These are phyloP conservation scores for Alternaria triticimaculans DNA, from an alignment of 2,329 filamentous ascomycete species.

Conservation along the genomic window DNA sequence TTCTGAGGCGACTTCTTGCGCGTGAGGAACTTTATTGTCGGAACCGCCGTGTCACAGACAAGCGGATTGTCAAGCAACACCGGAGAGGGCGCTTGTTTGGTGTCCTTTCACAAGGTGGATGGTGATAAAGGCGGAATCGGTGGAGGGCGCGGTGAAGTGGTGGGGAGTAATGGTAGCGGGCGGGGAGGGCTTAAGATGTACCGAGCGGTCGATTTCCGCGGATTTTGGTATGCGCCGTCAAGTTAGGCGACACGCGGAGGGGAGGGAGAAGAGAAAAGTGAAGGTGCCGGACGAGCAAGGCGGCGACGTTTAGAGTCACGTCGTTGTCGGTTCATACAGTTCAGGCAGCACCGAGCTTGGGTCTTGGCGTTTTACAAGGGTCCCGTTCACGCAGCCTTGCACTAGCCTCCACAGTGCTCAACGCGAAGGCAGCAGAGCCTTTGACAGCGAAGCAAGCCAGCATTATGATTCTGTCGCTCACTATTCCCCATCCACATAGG, in stretches of 20 bases:
- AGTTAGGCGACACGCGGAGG: not conserved
- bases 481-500: too few species aligned
- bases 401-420: conserved; percentile 13
- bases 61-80: not conserved
- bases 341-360: conserved; percentile 41
- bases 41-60: conserved; percentile 12
- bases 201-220: conserved; percentile 1
- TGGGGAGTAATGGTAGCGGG: conserved; percentile 7
- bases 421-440: not conserved
- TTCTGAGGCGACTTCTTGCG: conserved; percentile 44
- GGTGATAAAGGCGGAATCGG: not conserved
- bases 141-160: conserved; percentile 11
- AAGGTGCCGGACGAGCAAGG: conserved; percentile 22
- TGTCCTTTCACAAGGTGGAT: not conserved
- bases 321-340: conserved; percentile 22
- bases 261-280: conserved; percentile 16
- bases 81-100: not conserved
- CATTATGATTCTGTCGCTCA: not conserved
- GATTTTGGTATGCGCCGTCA: not conserved
- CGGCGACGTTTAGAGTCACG: conserved; percentile 34
- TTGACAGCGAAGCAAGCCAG: not conserved
- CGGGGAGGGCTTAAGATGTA: conserved; percentile 6
- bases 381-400: conserved; percentile 16
- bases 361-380: conserved; percentile 25
- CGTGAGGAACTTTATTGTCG: conserved; percentile 37